These are phyloP conservation scores for Fusarium lyarnte DNA, from an alignment of 2,329 filamentous ascomycete genomes.

Conservation along the genomic window DNA sequence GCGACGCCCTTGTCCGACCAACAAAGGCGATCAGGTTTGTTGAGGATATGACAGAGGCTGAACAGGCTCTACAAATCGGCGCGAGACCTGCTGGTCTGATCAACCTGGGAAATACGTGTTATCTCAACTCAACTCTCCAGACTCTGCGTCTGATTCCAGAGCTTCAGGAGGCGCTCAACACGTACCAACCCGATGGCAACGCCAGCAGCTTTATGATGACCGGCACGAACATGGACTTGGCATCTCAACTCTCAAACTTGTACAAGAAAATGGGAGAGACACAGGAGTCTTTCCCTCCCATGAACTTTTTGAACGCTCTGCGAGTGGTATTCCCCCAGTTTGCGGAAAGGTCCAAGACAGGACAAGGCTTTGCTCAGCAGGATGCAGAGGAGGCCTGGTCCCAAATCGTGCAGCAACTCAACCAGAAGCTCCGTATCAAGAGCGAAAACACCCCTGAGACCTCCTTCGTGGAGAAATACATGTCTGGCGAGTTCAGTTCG, in stretches of 20 bases:
- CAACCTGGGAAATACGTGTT: slow-evolving; percentile 98
- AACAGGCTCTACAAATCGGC: slow-evolving; percentile 82
- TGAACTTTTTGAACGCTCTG: slow-evolving; percentile 83
- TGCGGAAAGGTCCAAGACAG: slow-evolving; percentile 84
- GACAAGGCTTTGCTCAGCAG: slow-evolving; percentile 92
- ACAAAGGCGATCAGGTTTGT: slow-evolving; percentile 87
- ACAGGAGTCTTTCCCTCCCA: slow-evolving; percentile 84
- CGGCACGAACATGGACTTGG: slow-evolving; percentile 68
- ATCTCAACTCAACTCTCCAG: slow-evolving; percentile 97
- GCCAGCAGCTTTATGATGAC: slow-evolving; percentile 59
- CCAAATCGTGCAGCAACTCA: slow-evolving; percentile 86
- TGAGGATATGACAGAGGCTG: slow-evolving; percentile 97
- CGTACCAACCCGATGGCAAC: slow-evolving; percentile 57
- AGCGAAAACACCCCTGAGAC: slow-evolving; percentile 60
- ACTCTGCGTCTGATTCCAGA: slow-evolving; percentile 89
- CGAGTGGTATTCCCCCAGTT: slow-evolving; percentile 89
- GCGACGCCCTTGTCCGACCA: slow-evolving; percentile 72
- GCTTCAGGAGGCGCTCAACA: slow-evolving; percentile 79
- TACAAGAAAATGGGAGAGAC: slow-evolving; percentile 92
- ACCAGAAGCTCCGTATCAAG: slow-evolving; percentile 77
- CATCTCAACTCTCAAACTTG: slow-evolving; percentile 79
- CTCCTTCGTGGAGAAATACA: slow-evolving; percentile 90
- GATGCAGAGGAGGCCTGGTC: slow-evolving; percentile 99
- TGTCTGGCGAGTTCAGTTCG: slow-evolving; percentile 83
- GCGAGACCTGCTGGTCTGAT: slow-evolving; percentile 88